Evolutionary conservation across 2,329 filamentous ascomycete species (phyloP).

Genomic region (Polychaeton citri): DNA sequence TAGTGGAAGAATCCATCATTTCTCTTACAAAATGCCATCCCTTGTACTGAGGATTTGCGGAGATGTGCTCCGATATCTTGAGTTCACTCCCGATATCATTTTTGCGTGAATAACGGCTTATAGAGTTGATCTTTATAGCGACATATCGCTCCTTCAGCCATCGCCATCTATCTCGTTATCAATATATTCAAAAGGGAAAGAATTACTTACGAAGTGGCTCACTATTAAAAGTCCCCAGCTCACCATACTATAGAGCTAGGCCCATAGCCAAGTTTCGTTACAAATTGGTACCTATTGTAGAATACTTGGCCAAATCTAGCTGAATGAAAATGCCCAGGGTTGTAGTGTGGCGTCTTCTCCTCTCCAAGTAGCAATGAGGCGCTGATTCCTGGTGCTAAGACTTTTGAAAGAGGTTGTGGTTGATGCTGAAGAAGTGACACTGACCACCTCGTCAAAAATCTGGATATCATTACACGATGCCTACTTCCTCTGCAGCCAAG

Average conservation of each 20-base stretch:
- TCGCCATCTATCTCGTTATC: neutral
- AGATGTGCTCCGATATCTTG: neutral
- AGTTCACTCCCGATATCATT: neutral
- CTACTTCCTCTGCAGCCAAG: too few relatives aligned
- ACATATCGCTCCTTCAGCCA: conserved; percentile 2
- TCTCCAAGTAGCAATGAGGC: neutral
- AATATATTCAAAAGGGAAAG: too few relatives aligned
- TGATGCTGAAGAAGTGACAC: neutral
- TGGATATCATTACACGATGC: neutral
- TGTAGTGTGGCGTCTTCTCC: neutral
- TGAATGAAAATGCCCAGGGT: neutral
- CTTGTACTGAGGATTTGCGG: neutral
- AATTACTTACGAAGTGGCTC: too few relatives aligned
- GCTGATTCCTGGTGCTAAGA: neutral
- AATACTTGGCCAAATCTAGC: neutral
- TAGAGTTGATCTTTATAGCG: conserved; percentile 1
- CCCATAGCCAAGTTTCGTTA: neutral
- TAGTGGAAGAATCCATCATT: conserved; percentile 4
- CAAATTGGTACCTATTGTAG: neutral
- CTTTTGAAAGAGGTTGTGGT: neutral
- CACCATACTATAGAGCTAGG: neutral
- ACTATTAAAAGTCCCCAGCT: neutral
- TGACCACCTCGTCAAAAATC: neutral
- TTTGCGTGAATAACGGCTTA: neutral
- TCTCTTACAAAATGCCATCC: conserved; percentile 1